A percentile compares a stretch with the other conserved stretches of the same genome.
These are phyloP conservation scores for Drosera capensis DNA, from an alignment of 148 eudicot species.

Conservation along the genomic window DNA sequence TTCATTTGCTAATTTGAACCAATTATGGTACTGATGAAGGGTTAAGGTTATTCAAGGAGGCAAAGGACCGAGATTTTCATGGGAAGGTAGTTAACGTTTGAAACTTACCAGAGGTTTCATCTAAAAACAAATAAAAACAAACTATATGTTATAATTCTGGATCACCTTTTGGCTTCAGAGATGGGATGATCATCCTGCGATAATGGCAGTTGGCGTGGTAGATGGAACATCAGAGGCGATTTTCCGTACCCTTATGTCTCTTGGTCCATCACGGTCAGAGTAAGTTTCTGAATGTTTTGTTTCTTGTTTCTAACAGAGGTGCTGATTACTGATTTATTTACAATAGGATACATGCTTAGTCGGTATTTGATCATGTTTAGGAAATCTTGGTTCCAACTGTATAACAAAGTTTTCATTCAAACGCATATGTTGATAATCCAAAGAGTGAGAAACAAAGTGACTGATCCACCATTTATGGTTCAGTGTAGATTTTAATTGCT, in stretches of 20 bases:
- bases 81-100: slow-evolving; percentile 6
- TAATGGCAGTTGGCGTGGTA: slow-evolving; percentile 55
- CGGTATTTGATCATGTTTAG: not conserved
- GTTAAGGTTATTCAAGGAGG: slow-evolving; percentile 56
- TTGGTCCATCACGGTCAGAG: slow-evolving; percentile 66
- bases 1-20: not conserved
- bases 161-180: slow-evolving; percentile 10
- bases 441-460: not conserved
- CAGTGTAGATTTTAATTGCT: too few relatives aligned
- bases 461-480: too few relatives aligned
- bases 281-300: slow-evolving; percentile 14
- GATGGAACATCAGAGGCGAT: slow-evolving; percentile 52
- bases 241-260: slow-evolving; percentile 50
- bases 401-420: not conserved
- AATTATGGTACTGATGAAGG: slow-evolving; percentile 21
- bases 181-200: slow-evolving; percentile 51
- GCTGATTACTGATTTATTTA: not conserved
- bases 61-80: slow-evolving; percentile 22
- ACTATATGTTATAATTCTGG: slow-evolving; percentile 8
- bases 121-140: slow-evolving; percentile 1
- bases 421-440: too few relatives aligned
- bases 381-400: not conserved
- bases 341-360: too few relatives aligned
- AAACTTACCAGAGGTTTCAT: not conserved
- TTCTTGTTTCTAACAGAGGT: not conserved